Evolutionary conservation across 2,329 filamentous ascomycete genomes (phyloP).

Genomic region (Neoascochyta sp.): DNA sequence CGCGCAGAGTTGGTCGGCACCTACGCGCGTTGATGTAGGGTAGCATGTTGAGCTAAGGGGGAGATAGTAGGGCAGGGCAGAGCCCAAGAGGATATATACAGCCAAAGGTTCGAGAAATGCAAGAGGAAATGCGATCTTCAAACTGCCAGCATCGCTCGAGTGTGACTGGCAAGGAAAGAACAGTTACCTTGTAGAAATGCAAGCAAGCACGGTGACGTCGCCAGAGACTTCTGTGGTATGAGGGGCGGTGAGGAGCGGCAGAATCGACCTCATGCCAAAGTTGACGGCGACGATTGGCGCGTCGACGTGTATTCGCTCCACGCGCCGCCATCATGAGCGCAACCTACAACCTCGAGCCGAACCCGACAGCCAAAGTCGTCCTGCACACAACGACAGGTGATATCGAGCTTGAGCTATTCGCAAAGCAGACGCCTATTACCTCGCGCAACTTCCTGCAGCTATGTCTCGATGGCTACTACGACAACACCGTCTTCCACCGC

Average conservation of each 20-base stretch:
- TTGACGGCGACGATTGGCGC: constrained; percentile 3
- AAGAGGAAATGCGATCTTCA: too few relatives aligned
- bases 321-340: constrained; percentile 63
- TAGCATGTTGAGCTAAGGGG: constrained; percentile 49
- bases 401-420: constrained; percentile 87
- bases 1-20: constrained; percentile 17
- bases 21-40: constrained; percentile 61
- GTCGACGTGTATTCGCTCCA: constrained; percentile 1
- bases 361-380: constrained; percentile 86
- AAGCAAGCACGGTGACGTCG: too few relatives aligned
- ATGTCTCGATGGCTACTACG: constrained; percentile 93
- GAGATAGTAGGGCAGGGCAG: constrained; percentile 9
- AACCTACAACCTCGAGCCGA: constrained; percentile 91
- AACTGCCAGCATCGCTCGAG: too few relatives aligned
- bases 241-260: constrained; percentile 5
- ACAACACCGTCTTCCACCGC: constrained; percentile 89
- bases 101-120: too few relatives aligned
- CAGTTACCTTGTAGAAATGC: too few relatives aligned
- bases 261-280: constrained; percentile 5
- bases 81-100: constrained; percentile 1
- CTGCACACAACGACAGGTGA: constrained; percentile 88
- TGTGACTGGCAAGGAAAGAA: too few relatives aligned
- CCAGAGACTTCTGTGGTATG: too few relatives aligned
- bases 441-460: constrained; percentile 95
- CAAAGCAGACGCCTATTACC: constrained; percentile 86